Base-by-base conservation (phyloP, 2,329 filamentous ascomycete genomes). In the Dactylellina cionopaga region DNA sequence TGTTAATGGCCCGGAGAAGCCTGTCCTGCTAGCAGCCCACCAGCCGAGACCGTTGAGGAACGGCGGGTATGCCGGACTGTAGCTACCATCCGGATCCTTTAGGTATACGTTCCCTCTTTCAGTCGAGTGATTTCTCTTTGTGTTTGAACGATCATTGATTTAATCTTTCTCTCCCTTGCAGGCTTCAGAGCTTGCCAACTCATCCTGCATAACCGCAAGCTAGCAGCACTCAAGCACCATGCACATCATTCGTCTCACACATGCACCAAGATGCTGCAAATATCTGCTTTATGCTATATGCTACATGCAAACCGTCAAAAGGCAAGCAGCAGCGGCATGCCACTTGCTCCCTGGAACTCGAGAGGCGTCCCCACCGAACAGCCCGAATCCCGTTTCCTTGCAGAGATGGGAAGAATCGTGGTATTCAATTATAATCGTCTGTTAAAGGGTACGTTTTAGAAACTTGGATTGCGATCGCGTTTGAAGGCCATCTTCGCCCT, bases 191-290 rank as follows among this genome's bases (percentile, higher is more conserved):
- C 35, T 62, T 72, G 68, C 68, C 68, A 72, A 72, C 68, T 72
- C 68, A 72, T 54, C 68, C 58, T 72, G 68, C 68, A 72, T 72
- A 72, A 72, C 68, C 68, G 68, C 52, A 65, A 44, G 55, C 68
- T 60, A 63, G 58, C 51, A 47, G 33, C 43, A 35, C 47, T 56
- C 55, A 54, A 70, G 65, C 65, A 56, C 65, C 51, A 70, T 71
- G 66, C 66, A 64, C 66, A 71, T 71, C 66, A 71, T 71, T 71
- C 58, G 58, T 71, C 66, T 58, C 66, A 64, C 65, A 55, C 60
- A 39, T 65, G 49, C 60, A 65, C 27, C 24, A 27, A 35, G 49
- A 47, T 35, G 60, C 41, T 65, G 49, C 60, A 65, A 55, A 55
- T 54, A 47, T n/a, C n/a, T 56, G 60, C 60, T 55, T 46, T 51